Evolutionary conservation across 768 basidiomycete genomes (phyloP), one percentile per base, ranked within the genome.

Genomic region (Dacryopinax spathularia): DNA sequence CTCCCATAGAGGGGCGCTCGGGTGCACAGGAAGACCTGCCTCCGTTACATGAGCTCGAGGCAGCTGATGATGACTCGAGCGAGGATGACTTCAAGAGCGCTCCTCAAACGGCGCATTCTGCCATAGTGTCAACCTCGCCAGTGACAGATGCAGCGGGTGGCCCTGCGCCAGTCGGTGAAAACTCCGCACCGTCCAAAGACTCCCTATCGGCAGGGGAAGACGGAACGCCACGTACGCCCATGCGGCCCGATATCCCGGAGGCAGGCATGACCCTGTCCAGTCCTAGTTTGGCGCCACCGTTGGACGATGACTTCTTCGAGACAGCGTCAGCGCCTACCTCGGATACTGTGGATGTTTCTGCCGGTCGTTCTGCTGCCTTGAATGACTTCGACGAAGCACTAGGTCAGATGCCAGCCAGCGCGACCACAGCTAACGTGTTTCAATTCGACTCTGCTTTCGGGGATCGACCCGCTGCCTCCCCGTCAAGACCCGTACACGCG

Each of bases 341-440:
- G 2, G 16, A 18, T n/a, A 25, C 34, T 15, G n/a, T 15, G n/a
- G 37, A 13, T 29, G 9, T 44, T 31, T 15, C 59, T 2, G n/a
- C 25, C 41, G 56, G 29, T 22, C 18, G 60, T 25, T 60, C 73
- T 0, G 75, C 70, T 20, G 66, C 48, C 5, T 22, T 85, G 1
- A 83, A 78, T 66, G 88, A 82, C 60, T 88, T 90, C 67, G 88
- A 91, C 69, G 87, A 89, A 70, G 84, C 86, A 0, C 78, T 91
- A 70, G 81, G 83, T 18, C 83, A 80, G 65, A 74, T 82, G 22
- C 73, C 82, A 22, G 22, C 12, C 66, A 77, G 5, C 68, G 73
- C 33, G 69, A 68, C 66, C 35, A 66, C 70, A 1, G 60, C 48
- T 5, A 72, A 75, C 6, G 70, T 74, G 25, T 83, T 88, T 67